Evolutionary conservation across 805 yeast genomes (phyloP).

Genomic region (Candida nemodendra): DNA sequence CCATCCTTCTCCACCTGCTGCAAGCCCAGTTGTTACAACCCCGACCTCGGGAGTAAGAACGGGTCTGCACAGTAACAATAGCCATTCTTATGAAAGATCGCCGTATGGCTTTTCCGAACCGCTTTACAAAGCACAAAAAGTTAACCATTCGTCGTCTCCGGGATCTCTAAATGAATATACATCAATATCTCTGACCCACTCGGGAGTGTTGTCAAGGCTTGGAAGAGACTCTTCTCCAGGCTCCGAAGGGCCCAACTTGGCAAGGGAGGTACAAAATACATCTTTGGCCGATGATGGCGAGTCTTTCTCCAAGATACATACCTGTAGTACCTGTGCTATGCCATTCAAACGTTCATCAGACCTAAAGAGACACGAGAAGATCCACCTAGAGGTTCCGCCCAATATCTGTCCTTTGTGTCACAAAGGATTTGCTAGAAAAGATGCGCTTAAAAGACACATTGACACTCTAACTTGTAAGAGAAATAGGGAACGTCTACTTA

Average conservation of each 20-base stretch:
- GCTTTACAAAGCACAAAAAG: background rate
- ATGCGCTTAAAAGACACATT: slow-evolving; percentile 73
- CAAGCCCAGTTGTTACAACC: background rate
- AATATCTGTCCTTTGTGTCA: slow-evolving; percentile 75
- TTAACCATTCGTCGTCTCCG: slow-evolving; percentile 3
- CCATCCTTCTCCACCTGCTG: slow-evolving; percentile 1
- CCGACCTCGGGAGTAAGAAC: background rate
- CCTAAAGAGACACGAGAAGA: slow-evolving; percentile 71
- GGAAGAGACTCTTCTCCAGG: slow-evolving; percentile 30
- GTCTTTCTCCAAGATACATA: slow-evolving; percentile 25
- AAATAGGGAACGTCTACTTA: slow-evolving; percentile 54
- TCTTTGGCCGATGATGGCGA: slow-evolving; percentile 28
- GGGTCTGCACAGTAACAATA: background rate
- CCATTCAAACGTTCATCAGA: slow-evolving; percentile 68
- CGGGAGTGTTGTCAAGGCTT: background rate
- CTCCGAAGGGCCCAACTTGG: background rate
- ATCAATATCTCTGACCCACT: background rate
- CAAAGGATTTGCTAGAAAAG: slow-evolving; percentile 81
- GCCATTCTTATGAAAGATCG: background rate
- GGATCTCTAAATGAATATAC: background rate
- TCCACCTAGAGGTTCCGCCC: slow-evolving; percentile 69
- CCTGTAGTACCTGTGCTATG: slow-evolving; percentile 60
- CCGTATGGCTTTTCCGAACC: background rate
- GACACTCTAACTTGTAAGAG: slow-evolving; percentile 75
- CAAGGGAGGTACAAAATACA: background rate